Evolutionary conservation across 208 protist genomes (phyloP).

Genomic region (Trypanosoma avium): DNA sequence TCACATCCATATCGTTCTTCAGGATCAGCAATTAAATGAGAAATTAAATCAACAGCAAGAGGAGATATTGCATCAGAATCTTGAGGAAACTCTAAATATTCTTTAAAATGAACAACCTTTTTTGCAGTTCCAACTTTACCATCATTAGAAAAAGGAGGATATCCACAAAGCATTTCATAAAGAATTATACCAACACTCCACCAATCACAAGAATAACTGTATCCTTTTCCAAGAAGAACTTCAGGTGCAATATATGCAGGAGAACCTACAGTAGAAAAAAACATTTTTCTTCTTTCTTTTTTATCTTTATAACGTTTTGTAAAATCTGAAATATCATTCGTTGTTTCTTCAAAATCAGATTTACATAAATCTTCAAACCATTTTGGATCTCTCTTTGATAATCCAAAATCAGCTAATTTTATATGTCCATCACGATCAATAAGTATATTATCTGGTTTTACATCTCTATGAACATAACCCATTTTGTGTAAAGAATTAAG

Average conservation of each 20-base stretch:
- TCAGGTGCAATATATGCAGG: constrained; percentile 63
- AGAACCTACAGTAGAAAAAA: constrained; percentile 89
- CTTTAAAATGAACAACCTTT: constrained; percentile 87
- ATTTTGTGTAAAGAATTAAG: constrained; percentile 91
- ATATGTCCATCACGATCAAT: constrained; percentile 47
- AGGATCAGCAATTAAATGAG: constrained; percentile 34
- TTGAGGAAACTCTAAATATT: constrained; percentile 77
- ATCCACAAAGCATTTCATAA: constrained; percentile 54
- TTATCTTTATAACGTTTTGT: constrained; percentile 28
- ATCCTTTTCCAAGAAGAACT: constrained; percentile 33
- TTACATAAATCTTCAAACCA: constrained; percentile 11
- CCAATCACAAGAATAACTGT: constrained; percentile 51
- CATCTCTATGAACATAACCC: constrained; percentile 48
- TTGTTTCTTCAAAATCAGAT: constrained; percentile 1
- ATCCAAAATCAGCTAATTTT: constrained; percentile 64
- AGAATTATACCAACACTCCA: constrained; percentile 62
- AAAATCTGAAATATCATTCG: constrained; percentile 8
- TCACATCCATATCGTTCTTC: constrained; percentile 39
- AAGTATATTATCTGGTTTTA: constrained; percentile 59
- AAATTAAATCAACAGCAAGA: constrained; percentile 70
- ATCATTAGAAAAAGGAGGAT: constrained; percentile 44
- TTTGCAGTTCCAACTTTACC: constrained; percentile 68
- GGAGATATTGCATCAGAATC: constrained; percentile 37
- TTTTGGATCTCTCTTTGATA: constrained; percentile 31
- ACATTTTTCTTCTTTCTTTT: constrained; percentile 31